Evolutionary conservation across 495 filamentous ascomycete species (phyloP).

Genomic region (Trichoderma virens): DNA sequence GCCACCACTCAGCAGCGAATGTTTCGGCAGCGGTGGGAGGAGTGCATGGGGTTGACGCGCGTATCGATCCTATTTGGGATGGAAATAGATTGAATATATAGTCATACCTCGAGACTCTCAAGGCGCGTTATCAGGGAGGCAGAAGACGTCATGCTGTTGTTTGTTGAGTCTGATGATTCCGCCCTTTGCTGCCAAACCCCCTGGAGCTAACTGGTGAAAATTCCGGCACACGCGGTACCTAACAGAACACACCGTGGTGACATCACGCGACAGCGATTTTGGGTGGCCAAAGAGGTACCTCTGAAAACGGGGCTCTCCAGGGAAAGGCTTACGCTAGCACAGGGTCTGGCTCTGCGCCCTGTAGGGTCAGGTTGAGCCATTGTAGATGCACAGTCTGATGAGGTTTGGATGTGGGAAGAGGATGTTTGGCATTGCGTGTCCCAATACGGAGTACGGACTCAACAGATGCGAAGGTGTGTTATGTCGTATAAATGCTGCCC

Average conservation of each 20-base stretch:
- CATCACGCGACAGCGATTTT: background rate
- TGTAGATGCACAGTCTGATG: no score
- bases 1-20: background rate
- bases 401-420: no score
- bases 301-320: background rate
- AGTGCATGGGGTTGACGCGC: background rate
- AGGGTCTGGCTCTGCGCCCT: no score
- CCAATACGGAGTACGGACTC: no score
- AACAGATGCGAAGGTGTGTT: no score
- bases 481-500: no score
- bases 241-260: background rate
- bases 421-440: no score
- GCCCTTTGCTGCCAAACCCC: background rate
- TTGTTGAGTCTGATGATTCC: background rate
- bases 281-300: background rate
- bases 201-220: background rate
- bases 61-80: conserved; percentile 1
- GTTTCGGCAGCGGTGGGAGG: background rate
- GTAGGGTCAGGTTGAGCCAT: no score
- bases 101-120: no score
- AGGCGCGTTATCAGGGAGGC: background rate
- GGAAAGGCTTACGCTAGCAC: background rate
- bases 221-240: background rate
- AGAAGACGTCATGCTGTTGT: background rate
- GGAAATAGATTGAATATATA: no score